These are phyloP conservation scores for Fusarium sp. DNA, from an alignment of 2,329 filamentous ascomycete genomes.

Conservation along the genomic window DNA sequence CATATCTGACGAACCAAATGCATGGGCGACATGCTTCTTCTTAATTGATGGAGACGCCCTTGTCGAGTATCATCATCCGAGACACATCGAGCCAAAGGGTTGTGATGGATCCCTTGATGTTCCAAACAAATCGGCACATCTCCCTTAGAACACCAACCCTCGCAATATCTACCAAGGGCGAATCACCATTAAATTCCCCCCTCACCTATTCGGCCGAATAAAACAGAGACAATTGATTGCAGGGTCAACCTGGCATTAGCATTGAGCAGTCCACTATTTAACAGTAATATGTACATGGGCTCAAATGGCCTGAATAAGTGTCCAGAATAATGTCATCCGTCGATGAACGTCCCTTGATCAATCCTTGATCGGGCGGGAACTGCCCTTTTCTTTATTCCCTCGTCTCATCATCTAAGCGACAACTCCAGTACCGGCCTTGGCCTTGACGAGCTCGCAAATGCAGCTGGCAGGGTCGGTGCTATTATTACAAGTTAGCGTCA, in stretches of 20 bases:
- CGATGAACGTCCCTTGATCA: neutral
- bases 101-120: neutral
- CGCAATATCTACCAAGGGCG: neutral
- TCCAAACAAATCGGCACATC: neutral
- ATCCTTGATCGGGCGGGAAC: neutral
- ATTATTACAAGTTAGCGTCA: neutral
- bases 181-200: neutral
- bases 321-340: constrained; percentile 8
- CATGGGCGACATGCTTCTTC: neutral
- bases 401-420: constrained; percentile 5
- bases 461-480: constrained; percentile 35
- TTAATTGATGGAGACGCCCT: neutral
- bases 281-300: constrained; percentile 1
- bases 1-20: neutral
- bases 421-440: constrained; percentile 40
- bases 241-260: constrained; percentile 12
- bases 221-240: neutral
- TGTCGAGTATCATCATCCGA: neutral
- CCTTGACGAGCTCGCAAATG: constrained; percentile 40
- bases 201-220: neutral
- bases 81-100: neutral
- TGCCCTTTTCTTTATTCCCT: neutral
- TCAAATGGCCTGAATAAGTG: constrained; percentile 6
- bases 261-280: constrained; percentile 13
- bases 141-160: neutral